phyloP scores from a whole-genome alignment of 371 early-diverging fungal species.

The Lichtheimia ornata region DNA sequence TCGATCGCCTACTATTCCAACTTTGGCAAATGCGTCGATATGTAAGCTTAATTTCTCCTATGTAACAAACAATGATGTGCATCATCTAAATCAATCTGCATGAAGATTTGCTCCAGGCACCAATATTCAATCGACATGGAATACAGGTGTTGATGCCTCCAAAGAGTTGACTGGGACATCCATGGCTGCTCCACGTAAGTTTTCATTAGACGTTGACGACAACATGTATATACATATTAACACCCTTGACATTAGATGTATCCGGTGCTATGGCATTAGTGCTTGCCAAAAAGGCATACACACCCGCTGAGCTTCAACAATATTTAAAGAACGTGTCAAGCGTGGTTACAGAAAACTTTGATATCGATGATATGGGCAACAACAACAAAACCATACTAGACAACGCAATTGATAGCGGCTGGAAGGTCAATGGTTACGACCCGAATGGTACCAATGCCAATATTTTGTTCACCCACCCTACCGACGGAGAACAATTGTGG shows the following conservation, averaged over 20 bases:
- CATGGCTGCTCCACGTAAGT: constrained; percentile 77
- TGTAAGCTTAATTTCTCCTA: constrained; percentile 40
- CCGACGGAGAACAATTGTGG: constrained; percentile 17
- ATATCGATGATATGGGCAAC: constrained; percentile 35
- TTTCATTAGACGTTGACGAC: no score
- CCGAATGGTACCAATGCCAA: constrained; percentile 13
- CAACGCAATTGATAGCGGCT: constrained; percentile 35
- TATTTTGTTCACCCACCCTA: constrained; percentile 20
- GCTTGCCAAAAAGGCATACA: constrained; percentile 34
- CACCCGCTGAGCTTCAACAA: constrained; percentile 26
- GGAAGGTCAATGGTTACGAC: constrained; percentile 20
- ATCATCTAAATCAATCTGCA: neutral
- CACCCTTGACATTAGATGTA: constrained; percentile 26
- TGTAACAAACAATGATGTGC: neutral
- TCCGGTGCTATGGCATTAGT: constrained; percentile 47
- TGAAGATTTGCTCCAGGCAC: constrained; percentile 73
- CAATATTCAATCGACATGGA: constrained; percentile 72
- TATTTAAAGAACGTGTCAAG: constrained; percentile 31
- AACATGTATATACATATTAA: neutral
- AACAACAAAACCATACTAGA: constrained; percentile 44
- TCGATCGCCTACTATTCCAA: constrained; percentile 75
- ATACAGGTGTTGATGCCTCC: constrained; percentile 24
- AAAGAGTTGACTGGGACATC: constrained; percentile 69
- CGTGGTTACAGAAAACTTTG: constrained; percentile 29
- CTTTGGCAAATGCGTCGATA: constrained; percentile 78